Base-by-base conservation (phyloP, 2,329 filamentous ascomycete species). In the Diatrype stigma region DNA sequence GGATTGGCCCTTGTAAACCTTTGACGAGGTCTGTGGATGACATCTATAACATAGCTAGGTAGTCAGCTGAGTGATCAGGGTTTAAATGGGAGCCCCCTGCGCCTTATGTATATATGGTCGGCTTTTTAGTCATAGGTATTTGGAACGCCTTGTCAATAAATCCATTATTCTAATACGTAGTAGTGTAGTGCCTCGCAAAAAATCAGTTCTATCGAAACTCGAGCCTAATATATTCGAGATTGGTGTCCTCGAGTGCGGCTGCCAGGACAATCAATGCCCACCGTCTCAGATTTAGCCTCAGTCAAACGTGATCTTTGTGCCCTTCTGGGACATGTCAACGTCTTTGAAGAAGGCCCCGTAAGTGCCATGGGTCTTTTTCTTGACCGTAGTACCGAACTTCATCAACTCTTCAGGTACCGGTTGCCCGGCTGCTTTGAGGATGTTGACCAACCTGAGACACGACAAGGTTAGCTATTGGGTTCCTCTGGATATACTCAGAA, bases 311-410 rank as follows among this genome's bases (percentile, higher is more conserved):
- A 96, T 96, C 78, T 96, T 96, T 51, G 87, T 94, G 26, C 89
- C 86, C 70, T 89, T 86, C 73, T 93, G 87, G 68, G 81, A 89
- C 69, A 86, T 86, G 62, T 90, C 88, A 8, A 89, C 85, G 62
- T 96, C 90, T 73, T 94, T 96, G 79, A 89, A 96, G 69, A 97
- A 97, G 30, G 91, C 90, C 51, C 94, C 94, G 67, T 97, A 99
- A 45, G 89, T 88, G 64, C 91, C 89, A 73, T 99, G 94, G 46
- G 85, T 82, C 90, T 97, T 97, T 84, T 96, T 96, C 84, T 97
- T 99, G 48, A 99, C 94, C 1, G 93, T 97, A 21, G 91, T 96
- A 63, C 94, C 94, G 61, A 96, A 99, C 73, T 96, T 96, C 69
- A 97, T 78, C 35, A 99, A 76, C 23, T 90, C 88, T 42, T 96